These are phyloP conservation scores for Westerdykella sp. DNA, from an alignment of 2,329 filamentous ascomycete species.

Conservation along the genomic window DNA sequence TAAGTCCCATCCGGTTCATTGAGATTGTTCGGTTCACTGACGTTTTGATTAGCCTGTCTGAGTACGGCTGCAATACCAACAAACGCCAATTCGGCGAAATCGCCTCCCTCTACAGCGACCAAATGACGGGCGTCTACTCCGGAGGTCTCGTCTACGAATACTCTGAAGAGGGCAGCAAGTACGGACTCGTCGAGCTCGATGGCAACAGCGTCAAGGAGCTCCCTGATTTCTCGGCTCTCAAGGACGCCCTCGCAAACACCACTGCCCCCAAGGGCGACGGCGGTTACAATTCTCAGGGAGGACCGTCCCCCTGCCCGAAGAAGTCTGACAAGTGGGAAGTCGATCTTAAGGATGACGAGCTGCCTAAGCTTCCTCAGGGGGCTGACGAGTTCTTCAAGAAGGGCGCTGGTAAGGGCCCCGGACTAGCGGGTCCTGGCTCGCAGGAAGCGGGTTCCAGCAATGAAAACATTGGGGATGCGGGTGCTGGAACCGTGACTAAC, in stretches of 20 bases:
- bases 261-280: conserved; percentile 51
- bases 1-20: conserved; percentile 18
- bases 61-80: conserved; percentile 86
- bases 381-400: conserved; percentile 52
- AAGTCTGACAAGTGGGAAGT: conserved; percentile 54
- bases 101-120: conserved; percentile 64
- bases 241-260: conserved; percentile 46
- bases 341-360: conserved; percentile 38
- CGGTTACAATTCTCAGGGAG: conserved; percentile 52
- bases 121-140: conserved; percentile 90
- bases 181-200: conserved; percentile 67
- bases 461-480: conserved; percentile 43
- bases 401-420: conserved; percentile 53
- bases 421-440: conserved; percentile 51
- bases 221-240: conserved; percentile 56
- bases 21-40: conserved; percentile 9
- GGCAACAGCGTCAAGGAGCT: conserved; percentile 52
- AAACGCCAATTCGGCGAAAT: conserved; percentile 77
- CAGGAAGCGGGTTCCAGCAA: conserved; percentile 48
- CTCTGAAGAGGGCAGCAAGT: conserved; percentile 60
- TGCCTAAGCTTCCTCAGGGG: conserved; percentile 52
- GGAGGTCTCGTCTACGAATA: conserved; percentile 71
- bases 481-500: conserved; percentile 44
- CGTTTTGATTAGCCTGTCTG: conserved; percentile 57
- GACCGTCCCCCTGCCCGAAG: conserved; percentile 49